Percentiles rank a stretch among this genome's conserved stretches.
Evolutionary conservation across 768 basidiomycete species (phyloP).

Genomic region (Multifurca ochricompacta): DNA sequence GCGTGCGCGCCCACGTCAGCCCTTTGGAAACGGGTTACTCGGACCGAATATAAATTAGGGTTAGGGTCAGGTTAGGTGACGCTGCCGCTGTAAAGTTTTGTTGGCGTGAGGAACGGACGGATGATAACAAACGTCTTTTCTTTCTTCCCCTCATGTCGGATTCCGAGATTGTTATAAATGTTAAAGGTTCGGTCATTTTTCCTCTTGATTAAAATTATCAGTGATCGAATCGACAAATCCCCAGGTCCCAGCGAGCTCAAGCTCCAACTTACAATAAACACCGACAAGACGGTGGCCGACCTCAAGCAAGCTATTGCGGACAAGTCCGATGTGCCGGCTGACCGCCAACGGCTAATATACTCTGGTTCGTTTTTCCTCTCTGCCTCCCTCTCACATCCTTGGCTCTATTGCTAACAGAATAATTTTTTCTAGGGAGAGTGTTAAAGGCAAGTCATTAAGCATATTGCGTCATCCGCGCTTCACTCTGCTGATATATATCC

Average conservation of each 20-base stretch:
- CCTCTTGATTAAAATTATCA: neutral
- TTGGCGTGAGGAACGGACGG: neutral
- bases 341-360: conserved; percentile 87
- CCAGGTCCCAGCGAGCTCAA: conserved; percentile 88
- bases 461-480: neutral
- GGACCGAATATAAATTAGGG: neutral
- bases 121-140: conserved; percentile 4
- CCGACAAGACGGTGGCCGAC: conserved; percentile 80
- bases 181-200: conserved; percentile 5
- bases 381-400: neutral
- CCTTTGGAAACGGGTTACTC: neutral
- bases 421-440: conserved; percentile 46
- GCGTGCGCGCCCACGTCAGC: no score
- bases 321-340: conserved; percentile 79
- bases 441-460: conserved; percentile 46
- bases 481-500: conserved; percentile 2
- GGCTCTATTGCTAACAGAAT: neutral
- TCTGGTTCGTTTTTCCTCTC: conserved; percentile 47
- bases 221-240: neutral
- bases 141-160: conserved; percentile 13
- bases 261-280: conserved; percentile 73
- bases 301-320: conserved; percentile 87
- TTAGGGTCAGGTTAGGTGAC: conserved; percentile 12
- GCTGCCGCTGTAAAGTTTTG: no score
- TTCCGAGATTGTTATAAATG: conserved; percentile 29